These are phyloP conservation scores for Cetraspora pellucida DNA, from an alignment of 192 early-diverging fungal species.

Conservation along the genomic window DNA sequence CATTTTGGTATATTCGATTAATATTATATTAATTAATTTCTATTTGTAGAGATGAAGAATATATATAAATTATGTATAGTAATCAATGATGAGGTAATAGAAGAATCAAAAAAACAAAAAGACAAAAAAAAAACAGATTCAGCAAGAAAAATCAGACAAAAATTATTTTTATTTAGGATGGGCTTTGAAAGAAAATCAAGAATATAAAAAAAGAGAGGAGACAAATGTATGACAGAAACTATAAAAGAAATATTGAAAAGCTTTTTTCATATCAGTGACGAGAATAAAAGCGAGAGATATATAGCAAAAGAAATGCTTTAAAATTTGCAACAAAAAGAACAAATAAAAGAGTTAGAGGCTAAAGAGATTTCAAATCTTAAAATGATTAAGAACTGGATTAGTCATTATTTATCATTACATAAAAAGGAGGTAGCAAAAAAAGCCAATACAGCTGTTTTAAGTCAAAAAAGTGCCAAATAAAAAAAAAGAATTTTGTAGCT, in stretches of 20 bases:
- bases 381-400: neutral
- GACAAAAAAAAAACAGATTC: neutral
- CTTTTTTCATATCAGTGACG: neutral
- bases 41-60: neutral
- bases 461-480: too few species aligned
- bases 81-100: neutral
- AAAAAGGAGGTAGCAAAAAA: neutral
- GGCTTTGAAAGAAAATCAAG: slow-evolving; percentile 10
- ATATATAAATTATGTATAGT: too few species aligned
- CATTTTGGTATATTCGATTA: neutral
- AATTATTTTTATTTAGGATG: neutral
- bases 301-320: neutral
- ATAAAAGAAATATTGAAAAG: slow-evolving; percentile 1
- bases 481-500: too few species aligned
- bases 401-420: neutral
- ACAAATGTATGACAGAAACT: neutral
- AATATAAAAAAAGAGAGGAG: neutral
- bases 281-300: neutral
- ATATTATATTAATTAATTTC: neutral
- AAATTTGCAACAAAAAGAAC: neutral
- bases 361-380: neutral
- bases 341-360: neutral
- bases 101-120: neutral
- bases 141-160: too few species aligned
- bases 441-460: too few species aligned